Percentiles rank a stretch among this genome's conserved stretches.
Evolutionary conservation across 2,329 filamentous ascomycete species (phyloP).

Genomic region (Trematosphaeria pertusa): DNA sequence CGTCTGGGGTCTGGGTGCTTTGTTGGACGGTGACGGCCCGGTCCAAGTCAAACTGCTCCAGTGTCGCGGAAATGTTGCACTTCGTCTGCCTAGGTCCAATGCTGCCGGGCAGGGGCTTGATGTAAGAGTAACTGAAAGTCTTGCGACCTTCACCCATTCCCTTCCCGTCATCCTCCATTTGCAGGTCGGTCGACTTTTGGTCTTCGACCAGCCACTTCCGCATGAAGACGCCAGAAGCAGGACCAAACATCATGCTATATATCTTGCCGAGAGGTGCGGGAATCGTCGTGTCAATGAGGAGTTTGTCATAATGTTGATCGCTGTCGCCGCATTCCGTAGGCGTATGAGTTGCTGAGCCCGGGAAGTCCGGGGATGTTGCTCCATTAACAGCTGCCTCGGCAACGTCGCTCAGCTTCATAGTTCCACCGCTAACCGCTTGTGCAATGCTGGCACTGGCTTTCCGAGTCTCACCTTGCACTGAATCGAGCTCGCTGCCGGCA

Average conservation of each 20-base stretch:
- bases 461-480: conserved; percentile 65
- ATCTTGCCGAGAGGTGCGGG: conserved; percentile 90
- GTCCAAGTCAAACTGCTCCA: conserved; percentile 88
- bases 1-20: conserved; percentile 89
- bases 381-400: conserved; percentile 50
- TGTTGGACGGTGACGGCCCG: conserved; percentile 84
- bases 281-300: conserved; percentile 85
- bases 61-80: conserved; percentile 82
- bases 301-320: conserved; percentile 80
- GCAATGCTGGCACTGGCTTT: conserved; percentile 71
- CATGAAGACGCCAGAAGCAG: conserved; percentile 81
- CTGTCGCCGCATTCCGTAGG: conserved; percentile 86
- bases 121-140: conserved; percentile 80
- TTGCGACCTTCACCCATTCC: conserved; percentile 78
- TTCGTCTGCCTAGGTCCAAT: conserved; percentile 96
- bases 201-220: conserved; percentile 83
- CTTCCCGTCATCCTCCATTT: conserved; percentile 81
- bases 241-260: conserved; percentile 86
- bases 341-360: conserved; percentile 80
- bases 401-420: conserved; percentile 47
- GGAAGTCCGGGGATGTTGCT: conserved; percentile 70
- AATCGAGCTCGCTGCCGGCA: conserved; percentile 59
- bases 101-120: conserved; percentile 82
- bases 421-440: conserved; percentile 48
- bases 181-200: conserved; percentile 87